Conservation (phyloP, 1,139 yeast genomes). For the Meyerozyma smithsonii region DNA sequence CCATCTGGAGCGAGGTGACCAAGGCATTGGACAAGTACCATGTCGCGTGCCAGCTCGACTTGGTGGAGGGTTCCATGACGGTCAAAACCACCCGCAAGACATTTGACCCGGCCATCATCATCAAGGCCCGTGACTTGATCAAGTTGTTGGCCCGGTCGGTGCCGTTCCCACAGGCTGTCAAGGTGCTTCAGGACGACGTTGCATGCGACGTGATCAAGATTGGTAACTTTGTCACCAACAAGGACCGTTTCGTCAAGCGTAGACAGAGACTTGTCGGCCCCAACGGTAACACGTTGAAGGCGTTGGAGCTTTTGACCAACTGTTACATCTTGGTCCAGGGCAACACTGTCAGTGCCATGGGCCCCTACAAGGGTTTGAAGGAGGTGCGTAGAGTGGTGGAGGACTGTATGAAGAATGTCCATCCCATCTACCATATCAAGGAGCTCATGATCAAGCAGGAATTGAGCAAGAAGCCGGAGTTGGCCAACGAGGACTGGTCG, state of each 20-base stretch:
- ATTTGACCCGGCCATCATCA: slow-evolving; percentile 88
- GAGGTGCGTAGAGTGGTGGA: slow-evolving; percentile 92
- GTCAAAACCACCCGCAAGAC: slow-evolving; percentile 95
- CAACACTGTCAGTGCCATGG: slow-evolving; percentile 96
- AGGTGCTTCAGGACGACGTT: slow-evolving; percentile 82
- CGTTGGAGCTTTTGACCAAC: slow-evolving; percentile 84
- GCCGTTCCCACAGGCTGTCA: slow-evolving; percentile 94
- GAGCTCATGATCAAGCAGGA: slow-evolving; percentile 97
- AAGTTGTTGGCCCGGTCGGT: slow-evolving; percentile 93
- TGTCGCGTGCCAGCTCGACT: slow-evolving; percentile 75
- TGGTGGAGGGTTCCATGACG: slow-evolving; percentile 97
- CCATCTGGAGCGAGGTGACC: slow-evolving; percentile 93
- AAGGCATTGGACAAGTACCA: slow-evolving; percentile 68
- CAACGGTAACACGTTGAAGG: slow-evolving; percentile 92
- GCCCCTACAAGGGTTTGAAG: slow-evolving; percentile 89
- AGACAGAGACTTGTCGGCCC: slow-evolving; percentile 97
- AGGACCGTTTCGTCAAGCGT: slow-evolving; percentile 91
- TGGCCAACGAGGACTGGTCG: slow-evolving; percentile 96
- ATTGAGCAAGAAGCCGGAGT: slow-evolving; percentile 87
- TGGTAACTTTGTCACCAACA: slow-evolving; percentile 82
- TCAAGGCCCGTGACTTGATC: slow-evolving; percentile 92
- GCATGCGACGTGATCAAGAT: slow-evolving; percentile 97
- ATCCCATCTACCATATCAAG: slow-evolving; percentile 94
- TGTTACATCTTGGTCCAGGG: slow-evolving; percentile 97
- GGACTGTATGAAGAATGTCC: slow-evolving; percentile 94